These are phyloP conservation scores for Brassica nigra DNA, from an alignment of 345 rosid species.

Conservation along the genomic window DNA sequence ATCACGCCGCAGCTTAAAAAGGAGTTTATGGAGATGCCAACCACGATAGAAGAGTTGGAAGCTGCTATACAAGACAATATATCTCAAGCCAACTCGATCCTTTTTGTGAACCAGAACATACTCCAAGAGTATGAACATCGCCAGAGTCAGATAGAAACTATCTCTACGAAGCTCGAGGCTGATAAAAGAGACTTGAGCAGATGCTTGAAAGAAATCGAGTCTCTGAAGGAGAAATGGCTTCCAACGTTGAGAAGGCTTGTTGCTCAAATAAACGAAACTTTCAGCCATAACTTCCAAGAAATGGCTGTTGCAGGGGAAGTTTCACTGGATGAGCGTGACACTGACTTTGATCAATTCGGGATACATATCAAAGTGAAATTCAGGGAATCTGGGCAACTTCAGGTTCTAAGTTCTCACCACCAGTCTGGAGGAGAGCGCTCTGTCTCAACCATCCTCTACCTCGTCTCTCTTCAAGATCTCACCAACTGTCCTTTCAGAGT, in stretches of 20 bases:
- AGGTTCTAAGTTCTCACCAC: slow-evolving; percentile 93
- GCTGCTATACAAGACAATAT: slow-evolving; percentile 84
- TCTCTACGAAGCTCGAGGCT: slow-evolving; percentile 61
- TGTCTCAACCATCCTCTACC: slow-evolving; percentile 92
- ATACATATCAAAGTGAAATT: slow-evolving; percentile 89
- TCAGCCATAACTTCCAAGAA: slow-evolving; percentile 85
- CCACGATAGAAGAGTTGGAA: slow-evolving; percentile 83
- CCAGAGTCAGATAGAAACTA: slow-evolving; percentile 56
- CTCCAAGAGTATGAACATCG: slow-evolving; percentile 84
- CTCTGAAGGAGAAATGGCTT: slow-evolving; percentile 85
- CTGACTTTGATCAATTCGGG: slow-evolving; percentile 86
- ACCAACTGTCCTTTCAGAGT: slow-evolving; percentile 95
- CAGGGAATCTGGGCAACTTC: slow-evolving; percentile 86
- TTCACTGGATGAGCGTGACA: slow-evolving; percentile 76
- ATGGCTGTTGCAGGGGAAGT: slow-evolving; percentile 99
- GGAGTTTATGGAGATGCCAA: slow-evolving; percentile 81
- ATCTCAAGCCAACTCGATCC: slow-evolving; percentile 84
- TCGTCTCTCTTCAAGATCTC: slow-evolving; percentile 96
- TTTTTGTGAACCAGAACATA: slow-evolving; percentile 76
- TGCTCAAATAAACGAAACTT: slow-evolving; percentile 75
- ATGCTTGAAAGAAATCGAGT: slow-evolving; percentile 67
- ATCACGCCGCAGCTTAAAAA: slow-evolving; percentile 80
- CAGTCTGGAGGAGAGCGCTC: slow-evolving; percentile 99
- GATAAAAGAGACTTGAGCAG: slow-evolving; percentile 55
- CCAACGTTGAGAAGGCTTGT: slow-evolving; percentile 86